Base-by-base conservation (phyloP, 106 monocot species). In the Phalaenopsis aphrodite region DNA sequence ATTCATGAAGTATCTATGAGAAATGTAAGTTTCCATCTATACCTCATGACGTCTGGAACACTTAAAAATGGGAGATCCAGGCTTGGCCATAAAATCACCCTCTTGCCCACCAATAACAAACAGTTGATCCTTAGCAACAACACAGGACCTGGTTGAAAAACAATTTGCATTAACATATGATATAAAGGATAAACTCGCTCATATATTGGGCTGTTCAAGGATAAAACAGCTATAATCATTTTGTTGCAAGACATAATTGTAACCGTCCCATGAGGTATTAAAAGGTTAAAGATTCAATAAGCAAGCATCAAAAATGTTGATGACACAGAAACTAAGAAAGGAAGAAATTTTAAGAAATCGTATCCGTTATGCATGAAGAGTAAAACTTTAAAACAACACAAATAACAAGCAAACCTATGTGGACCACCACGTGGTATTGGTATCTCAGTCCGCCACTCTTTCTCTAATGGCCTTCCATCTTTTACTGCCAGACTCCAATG, bases 361-460 rank as follows among this genome's bases (percentile, higher is more conserved):
- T 52, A 52, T 52, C 52, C 11, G 52, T 52, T 52, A 52, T 14
- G 14, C 3, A 52, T 52, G 75, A 10, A 80, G 16, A 14, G 48
- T 2, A 18, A n/a, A 23, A 79, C 19, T 38, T 42, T 55, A 55
- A 14, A 45, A 30, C 55, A 7, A 82, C 52, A 52, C 52, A 52
- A 52, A 52, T 52, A 52, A 52, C 52, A 2, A 52, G 12, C 55
- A 80, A 75, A 93, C 95, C 92, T 93, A 75, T 95, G 95, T 37
- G 93, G 95, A 14, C 95, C 95, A 41, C 95, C 95, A 78, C 88
- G 95, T 42, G 95, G 91, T 82, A 95, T 95, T 55, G 95, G 89
- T 65, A 89, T 80, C 76, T 93, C 95, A 69, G 41, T 66, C 72
- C 83, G 47, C 95, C 95, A 95, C 78, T 91, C 87, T 45, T 88